phyloP scores from a whole-genome alignment of 2,329 filamentous ascomycete species.

The Colletotrichum theobromicola region DNA sequence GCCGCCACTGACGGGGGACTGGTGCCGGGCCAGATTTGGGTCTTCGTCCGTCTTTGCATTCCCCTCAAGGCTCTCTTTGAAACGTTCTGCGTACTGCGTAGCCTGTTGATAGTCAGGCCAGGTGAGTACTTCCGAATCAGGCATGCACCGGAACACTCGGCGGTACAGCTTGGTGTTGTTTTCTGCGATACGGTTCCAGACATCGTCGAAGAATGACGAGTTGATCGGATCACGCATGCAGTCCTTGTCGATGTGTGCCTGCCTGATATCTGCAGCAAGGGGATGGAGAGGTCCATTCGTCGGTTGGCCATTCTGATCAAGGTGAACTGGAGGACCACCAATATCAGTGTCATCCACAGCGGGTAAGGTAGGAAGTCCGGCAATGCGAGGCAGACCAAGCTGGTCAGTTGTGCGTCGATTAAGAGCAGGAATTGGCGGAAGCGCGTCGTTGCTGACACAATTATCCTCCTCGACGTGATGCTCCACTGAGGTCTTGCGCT shows the following conservation, averaged over 20 bases:
- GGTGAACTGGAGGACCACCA: constrained; percentile 70
- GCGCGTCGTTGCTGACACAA: constrained; percentile 44
- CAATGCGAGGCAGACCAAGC: constrained; percentile 70
- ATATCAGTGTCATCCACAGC: constrained; percentile 81
- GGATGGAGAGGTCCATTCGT: constrained; percentile 52
- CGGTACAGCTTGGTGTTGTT: constrained; percentile 97
- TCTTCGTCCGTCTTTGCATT: constrained; percentile 60
- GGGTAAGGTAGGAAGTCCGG: constrained; percentile 74
- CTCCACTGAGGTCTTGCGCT: constrained; percentile 28
- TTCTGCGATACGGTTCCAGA: constrained; percentile 85
- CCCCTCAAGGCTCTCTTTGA: constrained; percentile 69
- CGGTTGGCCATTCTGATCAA: constrained; percentile 57
- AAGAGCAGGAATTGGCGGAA: constrained; percentile 64
- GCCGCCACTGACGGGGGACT: constrained; percentile 33
- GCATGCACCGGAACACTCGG: constrained; percentile 94
- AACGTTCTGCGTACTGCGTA: constrained; percentile 76
- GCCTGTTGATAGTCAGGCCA: constrained; percentile 95
- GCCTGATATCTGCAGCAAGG: constrained; percentile 71
- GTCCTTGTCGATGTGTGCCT: constrained; percentile 79
- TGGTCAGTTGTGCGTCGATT: constrained; percentile 68
- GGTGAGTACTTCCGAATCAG: constrained; percentile 89
- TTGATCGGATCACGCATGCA: constrained; percentile 94
- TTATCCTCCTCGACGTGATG: constrained; percentile 24
- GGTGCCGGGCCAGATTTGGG: constrained; percentile 40
- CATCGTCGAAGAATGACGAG: constrained; percentile 81